Conservation (phyloP, 2,329 filamentous ascomycete genomes). For the Meredithiella fracta region DNA sequence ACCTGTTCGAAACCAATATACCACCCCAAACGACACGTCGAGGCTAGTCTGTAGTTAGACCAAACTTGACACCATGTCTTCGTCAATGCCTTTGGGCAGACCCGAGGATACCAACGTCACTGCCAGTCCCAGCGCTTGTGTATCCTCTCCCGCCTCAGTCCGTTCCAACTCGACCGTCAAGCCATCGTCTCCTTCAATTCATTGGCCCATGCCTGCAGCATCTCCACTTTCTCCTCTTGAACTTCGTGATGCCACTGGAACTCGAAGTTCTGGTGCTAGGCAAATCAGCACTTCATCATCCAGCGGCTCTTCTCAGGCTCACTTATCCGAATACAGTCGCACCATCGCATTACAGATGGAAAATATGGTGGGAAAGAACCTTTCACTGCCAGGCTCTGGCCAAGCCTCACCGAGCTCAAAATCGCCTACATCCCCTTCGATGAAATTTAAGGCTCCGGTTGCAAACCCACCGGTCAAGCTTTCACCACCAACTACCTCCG, state of each 20-base stretch:
- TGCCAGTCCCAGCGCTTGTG: slow-evolving; percentile 5
- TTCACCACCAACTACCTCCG: no score
- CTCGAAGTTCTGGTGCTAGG: slow-evolving; percentile 1
- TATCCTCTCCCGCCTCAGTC: slow-evolving; percentile 11
- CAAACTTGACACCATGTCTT: slow-evolving; percentile 6
- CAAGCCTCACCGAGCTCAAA: not conserved
- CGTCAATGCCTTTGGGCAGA: slow-evolving; percentile 1
- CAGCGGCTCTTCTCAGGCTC: not conserved
- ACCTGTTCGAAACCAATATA: no score
- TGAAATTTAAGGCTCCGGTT: no score
- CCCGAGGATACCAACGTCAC: not conserved
- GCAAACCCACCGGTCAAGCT: no score
- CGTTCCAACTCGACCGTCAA: slow-evolving; percentile 13
- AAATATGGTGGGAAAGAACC: not conserved
- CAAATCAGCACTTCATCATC: not conserved
- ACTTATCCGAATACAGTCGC: slow-evolving; percentile 13
- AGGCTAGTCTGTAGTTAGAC: no score
- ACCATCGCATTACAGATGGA: slow-evolving; percentile 8
- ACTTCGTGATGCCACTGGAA: slow-evolving; percentile 1
- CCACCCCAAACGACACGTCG: no score
- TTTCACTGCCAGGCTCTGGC: not conserved
- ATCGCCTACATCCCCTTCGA: no score
- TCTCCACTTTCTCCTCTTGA: not conserved
- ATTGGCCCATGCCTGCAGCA: not conserved
- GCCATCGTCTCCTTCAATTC: slow-evolving; percentile 1